phyloP scores from a whole-genome alignment of 768 basidiomycete species.

The Candolleomyces aberdarensis region DNA sequence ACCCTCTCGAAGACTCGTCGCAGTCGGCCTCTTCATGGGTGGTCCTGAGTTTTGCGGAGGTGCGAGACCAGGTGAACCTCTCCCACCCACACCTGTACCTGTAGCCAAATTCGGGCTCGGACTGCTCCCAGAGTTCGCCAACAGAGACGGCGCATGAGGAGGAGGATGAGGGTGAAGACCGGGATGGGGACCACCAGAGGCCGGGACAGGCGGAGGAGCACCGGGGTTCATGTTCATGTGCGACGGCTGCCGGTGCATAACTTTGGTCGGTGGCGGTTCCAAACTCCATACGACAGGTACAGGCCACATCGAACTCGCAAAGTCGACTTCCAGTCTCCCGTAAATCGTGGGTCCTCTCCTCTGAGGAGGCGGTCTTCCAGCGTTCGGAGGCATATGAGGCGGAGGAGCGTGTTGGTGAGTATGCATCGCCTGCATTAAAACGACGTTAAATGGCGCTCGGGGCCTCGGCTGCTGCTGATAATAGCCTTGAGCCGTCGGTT shows the following conservation, averaged over 20 bases:
- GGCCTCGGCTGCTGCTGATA: not conserved
- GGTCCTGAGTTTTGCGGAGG: not conserved
- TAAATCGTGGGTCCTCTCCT: conserved; percentile 54
- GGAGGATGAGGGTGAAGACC: too few species aligned
- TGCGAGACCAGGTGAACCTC: too few species aligned
- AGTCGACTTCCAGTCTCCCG: conserved; percentile 50
- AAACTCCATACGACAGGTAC: conserved; percentile 60
- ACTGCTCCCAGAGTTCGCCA: too few species aligned
- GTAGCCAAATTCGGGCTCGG: too few species aligned
- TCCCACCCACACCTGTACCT: too few species aligned
- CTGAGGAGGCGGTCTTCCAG: not conserved
- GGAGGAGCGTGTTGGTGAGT: not conserved
- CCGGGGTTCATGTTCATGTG: not conserved
- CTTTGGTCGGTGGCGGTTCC: conserved; percentile 40
- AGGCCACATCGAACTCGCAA: conserved; percentile 47
- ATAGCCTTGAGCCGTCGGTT: not conserved
- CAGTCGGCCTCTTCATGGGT: not conserved
- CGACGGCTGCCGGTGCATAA: not conserved
- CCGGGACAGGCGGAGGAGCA: too few species aligned
- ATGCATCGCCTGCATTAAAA: not conserved
- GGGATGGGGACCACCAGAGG: too few species aligned
- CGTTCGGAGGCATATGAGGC: not conserved
- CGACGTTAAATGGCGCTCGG: not conserved
- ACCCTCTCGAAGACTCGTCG: not conserved
- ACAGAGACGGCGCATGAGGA: too few species aligned